phyloP scores from a whole-genome alignment of 1,139 yeast species.

The Citeromyces hawaiiensis region DNA sequence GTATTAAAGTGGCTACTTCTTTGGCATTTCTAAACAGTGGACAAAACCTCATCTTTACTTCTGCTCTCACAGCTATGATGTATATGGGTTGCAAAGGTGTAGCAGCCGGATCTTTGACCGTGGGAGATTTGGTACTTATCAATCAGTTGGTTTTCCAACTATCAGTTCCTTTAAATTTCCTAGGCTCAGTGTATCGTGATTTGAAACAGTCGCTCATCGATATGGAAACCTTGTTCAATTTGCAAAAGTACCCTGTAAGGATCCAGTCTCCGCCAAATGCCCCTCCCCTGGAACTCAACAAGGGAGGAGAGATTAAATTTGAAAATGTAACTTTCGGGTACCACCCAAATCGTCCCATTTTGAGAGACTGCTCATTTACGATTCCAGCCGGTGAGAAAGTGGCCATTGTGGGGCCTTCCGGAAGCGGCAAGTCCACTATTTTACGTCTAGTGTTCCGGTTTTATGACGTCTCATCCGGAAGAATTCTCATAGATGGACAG shows the following conservation, averaged over 20 bases:
- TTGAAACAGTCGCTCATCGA: slow-evolving; percentile 83
- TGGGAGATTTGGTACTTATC: slow-evolving; percentile 92
- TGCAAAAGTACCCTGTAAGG: slow-evolving; percentile 62
- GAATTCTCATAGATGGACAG: slow-evolving; percentile 79
- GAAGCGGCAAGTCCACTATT: slow-evolving; percentile 30
- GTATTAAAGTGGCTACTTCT: slow-evolving; percentile 85
- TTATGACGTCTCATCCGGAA: slow-evolving; percentile 71
- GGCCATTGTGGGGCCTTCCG: slow-evolving; percentile 82
- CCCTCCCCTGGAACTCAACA: slow-evolving; percentile 35
- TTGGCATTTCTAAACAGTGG: slow-evolving; percentile 85
- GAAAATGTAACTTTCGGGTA: slow-evolving; percentile 93
- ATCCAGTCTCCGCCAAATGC: slow-evolving; percentile 54
- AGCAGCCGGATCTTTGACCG: slow-evolving; percentile 66
- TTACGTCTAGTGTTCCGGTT: slow-evolving; percentile 72
- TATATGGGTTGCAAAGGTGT: slow-evolving; percentile 97
- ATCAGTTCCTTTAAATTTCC: slow-evolving; percentile 84
- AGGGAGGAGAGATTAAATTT: slow-evolving; percentile 63
- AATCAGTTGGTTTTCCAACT: slow-evolving; percentile 94
- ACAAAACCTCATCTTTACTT: slow-evolving; percentile 80
- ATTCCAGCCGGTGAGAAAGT: slow-evolving; percentile 88
- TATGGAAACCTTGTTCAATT: slow-evolving; percentile 81
- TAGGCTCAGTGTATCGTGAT: slow-evolving; percentile 93
- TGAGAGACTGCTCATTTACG: slow-evolving; percentile 66
- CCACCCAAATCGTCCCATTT: slow-evolving; percentile 76
- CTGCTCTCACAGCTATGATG: slow-evolving; percentile 95